phyloP scores from a whole-genome alignment of 805 yeast species.

The Hagleromyces aurorensis region DNA sequence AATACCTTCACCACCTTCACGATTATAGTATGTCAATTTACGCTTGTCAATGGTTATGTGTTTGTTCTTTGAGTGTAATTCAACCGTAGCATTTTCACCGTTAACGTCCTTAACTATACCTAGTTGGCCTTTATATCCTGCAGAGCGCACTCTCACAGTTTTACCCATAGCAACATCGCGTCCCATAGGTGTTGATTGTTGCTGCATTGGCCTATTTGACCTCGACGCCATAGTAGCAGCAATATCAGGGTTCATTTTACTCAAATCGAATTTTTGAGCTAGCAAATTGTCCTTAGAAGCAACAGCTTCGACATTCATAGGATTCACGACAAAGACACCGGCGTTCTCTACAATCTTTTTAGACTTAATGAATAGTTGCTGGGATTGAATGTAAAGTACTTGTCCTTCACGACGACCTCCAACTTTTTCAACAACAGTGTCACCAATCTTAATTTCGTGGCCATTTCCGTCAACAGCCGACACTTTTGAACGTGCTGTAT shows the following conservation, averaged over 20 bases:
- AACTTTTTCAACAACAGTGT: constrained; percentile 75
- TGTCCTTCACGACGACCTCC: constrained; percentile 87
- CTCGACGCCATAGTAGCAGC: constrained; percentile 47
- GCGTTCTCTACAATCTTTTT: constrained; percentile 74
- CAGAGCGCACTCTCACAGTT: constrained; percentile 83
- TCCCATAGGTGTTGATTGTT: constrained; percentile 53
- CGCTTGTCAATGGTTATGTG: constrained; percentile 76
- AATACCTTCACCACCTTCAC: constrained; percentile 53
- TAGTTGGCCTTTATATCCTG: constrained; percentile 84
- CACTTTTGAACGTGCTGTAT: constrained; percentile 61
- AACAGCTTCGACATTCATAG: constrained; percentile 70
- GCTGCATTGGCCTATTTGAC: constrained; percentile 35
- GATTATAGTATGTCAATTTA: constrained; percentile 66
- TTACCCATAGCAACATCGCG: constrained; percentile 77
- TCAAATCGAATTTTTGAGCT: constrained; percentile 49
- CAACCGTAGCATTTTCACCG: constrained; percentile 86
- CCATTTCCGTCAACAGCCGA: constrained; percentile 88
- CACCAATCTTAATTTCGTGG: constrained; percentile 79
- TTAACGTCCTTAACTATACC: constrained; percentile 93
- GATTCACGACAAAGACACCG: constrained; percentile 81
- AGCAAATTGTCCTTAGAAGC: constrained; percentile 70
- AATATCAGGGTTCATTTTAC: constrained; percentile 76
- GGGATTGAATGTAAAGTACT: constrained; percentile 78
- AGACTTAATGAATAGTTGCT: constrained; percentile 69
- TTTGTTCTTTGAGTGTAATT: constrained; percentile 86